A percentile compares a stretch with the other conserved stretches of the same genome.
phyloP scores from a whole-genome alignment of 495 filamentous ascomycete species.

The Astrothelium macrocarpum region DNA sequence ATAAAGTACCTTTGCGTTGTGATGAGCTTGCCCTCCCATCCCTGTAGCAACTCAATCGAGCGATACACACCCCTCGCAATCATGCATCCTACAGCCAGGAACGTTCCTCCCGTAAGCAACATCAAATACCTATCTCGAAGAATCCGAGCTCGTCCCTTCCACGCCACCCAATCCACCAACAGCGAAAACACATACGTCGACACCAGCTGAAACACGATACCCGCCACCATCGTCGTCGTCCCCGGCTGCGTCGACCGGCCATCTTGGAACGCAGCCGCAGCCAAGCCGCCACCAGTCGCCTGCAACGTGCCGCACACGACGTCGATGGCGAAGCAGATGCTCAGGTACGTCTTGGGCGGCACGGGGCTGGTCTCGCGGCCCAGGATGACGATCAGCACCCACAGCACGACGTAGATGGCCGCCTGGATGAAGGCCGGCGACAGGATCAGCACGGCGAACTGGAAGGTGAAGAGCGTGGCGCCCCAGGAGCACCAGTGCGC shows the following conservation, averaged over 20 bases:
- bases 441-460: slow-evolving; percentile 20
- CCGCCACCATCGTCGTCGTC: slow-evolving; percentile 9
- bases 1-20: background rate
- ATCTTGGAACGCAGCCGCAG: slow-evolving; percentile 12
- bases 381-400: slow-evolving; percentile 13
- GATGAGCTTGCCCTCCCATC: slow-evolving; percentile 3
- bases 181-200: slow-evolving; percentile 5
- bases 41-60: slow-evolving; percentile 5
- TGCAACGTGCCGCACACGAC: slow-evolving; percentile 20
- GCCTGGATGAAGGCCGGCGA: slow-evolving; percentile 21
- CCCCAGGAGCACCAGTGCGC: slow-evolving; percentile 11
- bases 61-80: slow-evolving; percentile 7
- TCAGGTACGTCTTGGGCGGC: slow-evolving; percentile 16
- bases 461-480: slow-evolving; percentile 28
- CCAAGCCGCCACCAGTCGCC: slow-evolving; percentile 16
- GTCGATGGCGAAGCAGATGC: slow-evolving; percentile 19
- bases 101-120: background rate
- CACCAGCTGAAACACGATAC: slow-evolving; percentile 7
- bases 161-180: slow-evolving; percentile 4
- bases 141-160: background rate
- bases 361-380: slow-evolving; percentile 17
- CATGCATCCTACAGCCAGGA: slow-evolving; percentile 3
- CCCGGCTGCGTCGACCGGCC: background rate
- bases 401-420: slow-evolving; percentile 20
- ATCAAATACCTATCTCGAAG: background rate